These are phyloP conservation scores for Ceratocystiopsis brevicomis DNA, from an alignment of 2,329 filamentous ascomycete species.

Conservation along the genomic window DNA sequence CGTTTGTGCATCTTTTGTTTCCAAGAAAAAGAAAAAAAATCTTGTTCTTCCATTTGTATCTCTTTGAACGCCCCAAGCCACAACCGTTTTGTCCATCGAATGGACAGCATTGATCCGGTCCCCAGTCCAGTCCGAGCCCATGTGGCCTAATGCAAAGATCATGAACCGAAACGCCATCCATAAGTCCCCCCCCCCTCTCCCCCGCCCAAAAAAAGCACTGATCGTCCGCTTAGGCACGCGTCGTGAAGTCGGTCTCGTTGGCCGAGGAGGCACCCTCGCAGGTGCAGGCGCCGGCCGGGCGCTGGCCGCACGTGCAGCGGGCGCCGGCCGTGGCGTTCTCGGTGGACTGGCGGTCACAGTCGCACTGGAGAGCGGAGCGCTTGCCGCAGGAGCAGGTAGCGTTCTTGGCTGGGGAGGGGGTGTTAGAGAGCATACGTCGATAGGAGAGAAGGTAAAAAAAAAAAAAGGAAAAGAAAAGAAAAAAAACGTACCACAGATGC, in stretches of 20 bases:
- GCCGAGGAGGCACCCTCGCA: constrained; percentile 50
- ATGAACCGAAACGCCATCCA: no score
- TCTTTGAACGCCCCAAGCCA: no score
- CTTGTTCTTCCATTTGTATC: no score
- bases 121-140: no score
- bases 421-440: no score
- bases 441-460: not conserved
- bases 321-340: constrained; percentile 61
- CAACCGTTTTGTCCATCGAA: no score
- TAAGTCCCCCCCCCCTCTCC: no score
- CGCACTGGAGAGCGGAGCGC: constrained; percentile 71
- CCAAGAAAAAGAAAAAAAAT: no score
- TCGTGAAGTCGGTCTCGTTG: constrained; percentile 74
- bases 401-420: constrained; percentile 30
- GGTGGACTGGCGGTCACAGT: constrained; percentile 52
- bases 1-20: not conserved
- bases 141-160: no score
- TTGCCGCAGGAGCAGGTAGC: constrained; percentile 79
- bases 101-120: no score
- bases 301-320: constrained; percentile 67
- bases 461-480: not conserved
- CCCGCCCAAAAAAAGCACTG: no score
- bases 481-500: constrained; percentile 34
- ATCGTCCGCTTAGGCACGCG: constrained; percentile 26
- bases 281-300: constrained; percentile 63